Conservation (phyloP, 164 flowering plant genomes). For the Cinnamomum chago region DNA sequence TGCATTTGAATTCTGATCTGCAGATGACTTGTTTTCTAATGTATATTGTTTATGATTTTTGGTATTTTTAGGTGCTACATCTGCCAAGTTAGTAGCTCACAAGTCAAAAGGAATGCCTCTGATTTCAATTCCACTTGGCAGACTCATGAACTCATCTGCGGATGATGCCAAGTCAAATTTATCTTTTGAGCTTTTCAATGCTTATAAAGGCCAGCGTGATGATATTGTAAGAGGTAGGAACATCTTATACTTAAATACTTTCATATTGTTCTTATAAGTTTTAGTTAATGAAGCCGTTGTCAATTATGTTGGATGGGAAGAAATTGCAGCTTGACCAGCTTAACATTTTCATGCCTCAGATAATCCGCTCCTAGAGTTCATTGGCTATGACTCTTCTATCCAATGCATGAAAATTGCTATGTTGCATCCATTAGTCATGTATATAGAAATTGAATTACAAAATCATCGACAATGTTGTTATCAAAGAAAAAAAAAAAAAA, state of each 20-base stretch:
- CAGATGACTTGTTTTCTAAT: not conserved
- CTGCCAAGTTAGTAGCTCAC: conserved; percentile 71
- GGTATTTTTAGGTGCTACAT: conserved; percentile 35
- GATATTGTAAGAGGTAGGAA: conserved; percentile 44
- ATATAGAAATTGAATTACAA: too few relatives aligned
- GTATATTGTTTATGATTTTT: not conserved
- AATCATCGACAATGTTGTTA: too few relatives aligned
- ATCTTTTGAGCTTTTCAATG: conserved; percentile 54
- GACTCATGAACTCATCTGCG: conserved; percentile 49
- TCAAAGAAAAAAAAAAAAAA: too few relatives aligned
- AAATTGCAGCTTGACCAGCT: not conserved
- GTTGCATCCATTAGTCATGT: not conserved
- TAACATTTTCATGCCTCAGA: not conserved
- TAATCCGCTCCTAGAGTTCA: not conserved
- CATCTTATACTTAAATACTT: not conserved
- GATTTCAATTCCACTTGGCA: conserved; percentile 49
- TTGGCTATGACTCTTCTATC: not conserved
- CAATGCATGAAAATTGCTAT: not conserved
- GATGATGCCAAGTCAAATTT: conserved; percentile 59
- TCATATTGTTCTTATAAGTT: not conserved
- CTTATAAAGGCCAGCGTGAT: conserved; percentile 33
- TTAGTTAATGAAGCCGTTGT: not conserved
- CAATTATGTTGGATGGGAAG: not conserved
- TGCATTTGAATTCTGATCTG: not conserved
- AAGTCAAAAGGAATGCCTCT: conserved; percentile 86